Evolutionary conservation across 495 filamentous ascomycete species (phyloP).

Genomic region (Echria macrotheca): DNA sequence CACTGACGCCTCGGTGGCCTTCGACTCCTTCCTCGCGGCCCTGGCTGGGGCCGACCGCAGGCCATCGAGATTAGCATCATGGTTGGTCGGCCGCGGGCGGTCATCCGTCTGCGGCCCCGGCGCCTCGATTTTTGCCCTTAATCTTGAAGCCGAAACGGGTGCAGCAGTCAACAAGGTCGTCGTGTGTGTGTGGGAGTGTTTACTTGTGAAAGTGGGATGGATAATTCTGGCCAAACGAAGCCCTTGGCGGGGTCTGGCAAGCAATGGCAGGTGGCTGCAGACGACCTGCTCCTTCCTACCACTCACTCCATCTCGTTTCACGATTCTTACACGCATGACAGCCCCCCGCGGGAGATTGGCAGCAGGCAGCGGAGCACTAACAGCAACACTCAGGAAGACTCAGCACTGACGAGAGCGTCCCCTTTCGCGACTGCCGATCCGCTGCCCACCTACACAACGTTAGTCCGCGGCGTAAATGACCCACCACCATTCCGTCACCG

Average conservation of each 20-base stretch:
- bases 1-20: too few species aligned
- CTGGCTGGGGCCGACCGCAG: conserved; percentile 8
- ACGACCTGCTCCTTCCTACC: too few species aligned
- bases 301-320: not conserved
- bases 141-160: not conserved
- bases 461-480: too few species aligned
- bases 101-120: conserved; percentile 13
- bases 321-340: conserved; percentile 2
- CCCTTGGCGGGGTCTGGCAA: not conserved
- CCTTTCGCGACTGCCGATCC: too few species aligned
- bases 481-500: too few species aligned
- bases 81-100: not conserved
- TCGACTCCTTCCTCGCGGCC: too few species aligned
- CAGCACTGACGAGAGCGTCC: too few species aligned
- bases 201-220: not conserved
- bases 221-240: not conserved
- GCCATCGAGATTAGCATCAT: not conserved
- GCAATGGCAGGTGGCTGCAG: not conserved
- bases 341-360: too few species aligned
- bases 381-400: too few species aligned
- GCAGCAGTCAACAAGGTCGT: not conserved
- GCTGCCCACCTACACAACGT: too few species aligned
- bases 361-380: too few species aligned
- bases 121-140: conserved; percentile 10
- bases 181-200: too few species aligned